Conservation (phyloP, 805 yeast genomes). For the Sungouiozyma ichnusensis region DNA sequence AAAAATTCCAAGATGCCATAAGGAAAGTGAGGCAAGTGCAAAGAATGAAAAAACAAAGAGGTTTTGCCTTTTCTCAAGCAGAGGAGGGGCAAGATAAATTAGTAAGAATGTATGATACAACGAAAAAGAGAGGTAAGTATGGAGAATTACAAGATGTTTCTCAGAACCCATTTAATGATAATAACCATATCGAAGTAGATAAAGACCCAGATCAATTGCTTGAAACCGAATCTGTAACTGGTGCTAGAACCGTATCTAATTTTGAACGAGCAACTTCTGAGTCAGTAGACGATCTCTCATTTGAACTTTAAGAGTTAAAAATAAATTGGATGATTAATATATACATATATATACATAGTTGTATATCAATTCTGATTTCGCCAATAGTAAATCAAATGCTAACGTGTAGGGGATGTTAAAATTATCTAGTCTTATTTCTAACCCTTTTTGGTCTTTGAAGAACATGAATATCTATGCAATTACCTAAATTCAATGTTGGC, state of each 20-base stretch:
- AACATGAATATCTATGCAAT: constrained; percentile 23
- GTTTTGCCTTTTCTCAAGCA: constrained; percentile 94
- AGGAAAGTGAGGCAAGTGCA: constrained; percentile 96
- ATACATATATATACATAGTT: neutral
- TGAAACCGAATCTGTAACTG: neutral
- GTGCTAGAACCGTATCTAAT: neutral
- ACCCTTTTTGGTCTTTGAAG: constrained; percentile 24
- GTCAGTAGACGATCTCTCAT: constrained; percentile 2
- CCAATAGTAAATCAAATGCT: neutral
- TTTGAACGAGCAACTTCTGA: neutral
- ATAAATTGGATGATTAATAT: neutral
- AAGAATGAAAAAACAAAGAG: constrained; percentile 95
- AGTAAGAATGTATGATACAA: constrained; percentile 90
- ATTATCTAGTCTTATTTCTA: constrained; percentile 3
- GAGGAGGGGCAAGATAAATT: constrained; percentile 90
- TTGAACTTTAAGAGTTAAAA: constrained; percentile 2
- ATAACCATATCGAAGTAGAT: neutral
- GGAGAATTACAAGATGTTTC: constrained; percentile 46
- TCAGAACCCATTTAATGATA: constrained; percentile 23
- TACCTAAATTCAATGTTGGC: constrained; percentile 17
- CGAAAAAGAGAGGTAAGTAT: constrained; percentile 66
- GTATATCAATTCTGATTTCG: too few relatives aligned
- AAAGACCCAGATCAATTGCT: neutral
- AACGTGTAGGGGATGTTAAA: neutral
- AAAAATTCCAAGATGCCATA: constrained; percentile 93